Base-by-base conservation (phyloP, 257 asterid species). In the Phtheirospermum japonicum region DNA sequence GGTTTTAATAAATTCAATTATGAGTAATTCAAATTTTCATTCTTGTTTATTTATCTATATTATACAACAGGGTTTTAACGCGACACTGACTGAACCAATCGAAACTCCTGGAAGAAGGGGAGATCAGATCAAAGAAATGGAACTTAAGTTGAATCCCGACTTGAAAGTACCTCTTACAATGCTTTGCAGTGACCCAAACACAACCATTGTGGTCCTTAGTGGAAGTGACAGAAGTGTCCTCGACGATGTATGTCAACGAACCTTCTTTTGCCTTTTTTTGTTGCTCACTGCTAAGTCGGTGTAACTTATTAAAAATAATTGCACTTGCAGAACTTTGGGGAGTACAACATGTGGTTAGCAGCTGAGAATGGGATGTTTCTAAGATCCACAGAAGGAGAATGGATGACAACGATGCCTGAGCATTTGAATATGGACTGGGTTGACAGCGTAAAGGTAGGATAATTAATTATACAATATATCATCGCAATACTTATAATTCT, bases 331-430 rank as follows among this genome's bases (percentile, higher is more conserved):
- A 85, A 85, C 76, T 89, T 92, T 46, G 85, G 85, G 66, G 88
- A 80, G 81, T 89, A 73, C 79, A 81, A 89, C 78, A 79, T 89
- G 91, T 92, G 99, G 99, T 71, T 92, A 74, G 99, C 99, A 58
- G 99, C 99, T 13, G 99, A 89, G 70, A 85, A 92, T 66, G 99
- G 99, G 64, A 89, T 92, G 99, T 92, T 92, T 75, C 81, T 92
- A 64, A 84, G 99, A 59, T 80, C 90, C 37, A 87, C 97, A 13
- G 83, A 66, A 40, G 91, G 96, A 48, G 82, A 76, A 20, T 92
- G 99, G 99, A 92, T 89, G 99, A 92, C 99, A 18, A 89, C 99
- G 4, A 89, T 92, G 99, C 99, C 99, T 13, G 99, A 92, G 71
- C 95, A 89, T 80, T 80, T 92, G 77, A 85, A 77, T 63, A 89